Evolutionary conservation across 805 yeast genomes (phyloP), one percentile per base, ranked within the genome.

Genomic region (Komagataella populi): DNA sequence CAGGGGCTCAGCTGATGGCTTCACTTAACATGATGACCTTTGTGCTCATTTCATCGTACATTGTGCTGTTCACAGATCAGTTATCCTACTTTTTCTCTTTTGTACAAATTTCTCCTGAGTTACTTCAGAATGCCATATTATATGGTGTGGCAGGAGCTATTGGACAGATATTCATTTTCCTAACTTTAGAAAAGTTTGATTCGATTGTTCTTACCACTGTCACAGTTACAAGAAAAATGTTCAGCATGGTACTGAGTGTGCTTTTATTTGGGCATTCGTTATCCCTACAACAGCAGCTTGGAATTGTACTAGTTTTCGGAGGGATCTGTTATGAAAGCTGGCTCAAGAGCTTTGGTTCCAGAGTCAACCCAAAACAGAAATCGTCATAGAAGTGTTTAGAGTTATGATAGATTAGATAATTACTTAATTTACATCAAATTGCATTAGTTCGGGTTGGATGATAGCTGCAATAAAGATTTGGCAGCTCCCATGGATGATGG

Each of bases 151-250:
- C 87, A 62, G 99, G 98, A 2, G 83, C 97, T 0, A 60, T 88
- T 23, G 99, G 99, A 14, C 98, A 93, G 66, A 78, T 90, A n/a
- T 93, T 95, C 67, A 87, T 93, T 46, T 93, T 90, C 62, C 66
- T 81, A 50, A 88, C 96, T 1, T 69, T 93, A 48, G 93, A 87
- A 58, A 74, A 78, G 53, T 93, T 87, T 62, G 96, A 91, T 49
- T 87, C 96, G 1, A 70, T 93, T 54, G 77, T 86, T 0, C 71
- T 93, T 51, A 89, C 91, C 24, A 91, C 96, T 45, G 91, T 95
- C 16, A 93, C 98, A 0, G 97, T 93, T 7, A 91, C 99, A 1
- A 76, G 99, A 59, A 93, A 93, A 62, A 91, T 93, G 96, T 71
- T 89, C 49, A 88, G 97, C 45, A 91, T 93, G 98, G 74, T 89